A percentile compares a stretch with the other conserved stretches of the same genome.
phyloP scores from a whole-genome alignment of 495 filamentous ascomycete genomes.

The Neurospora africana region DNA sequence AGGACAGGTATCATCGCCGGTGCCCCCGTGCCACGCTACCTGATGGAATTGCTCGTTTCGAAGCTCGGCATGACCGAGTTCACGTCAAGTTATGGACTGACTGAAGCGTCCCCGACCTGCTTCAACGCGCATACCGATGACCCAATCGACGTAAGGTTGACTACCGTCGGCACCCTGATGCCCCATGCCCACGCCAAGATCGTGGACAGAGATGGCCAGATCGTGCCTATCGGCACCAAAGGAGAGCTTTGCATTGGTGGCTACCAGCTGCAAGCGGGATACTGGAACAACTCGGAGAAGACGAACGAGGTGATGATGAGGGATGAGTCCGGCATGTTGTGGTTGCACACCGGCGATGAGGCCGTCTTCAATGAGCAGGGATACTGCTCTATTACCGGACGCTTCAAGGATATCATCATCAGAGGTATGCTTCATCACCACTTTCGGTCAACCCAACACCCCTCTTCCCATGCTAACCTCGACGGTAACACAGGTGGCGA shows the following conservation, averaged over 20 bases:
- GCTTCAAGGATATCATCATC: conserved; percentile 59
- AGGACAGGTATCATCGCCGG: conserved; percentile 63
- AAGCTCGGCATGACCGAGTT: conserved; percentile 58
- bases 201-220: conserved; percentile 45
- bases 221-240: conserved; percentile 46
- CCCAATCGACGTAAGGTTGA: conserved; percentile 45
- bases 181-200: conserved; percentile 61
- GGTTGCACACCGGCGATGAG: conserved; percentile 63
- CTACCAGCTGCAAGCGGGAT: conserved; percentile 57
- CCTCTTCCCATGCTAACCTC: background rate
- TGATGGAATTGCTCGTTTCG: conserved; percentile 52
- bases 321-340: conserved; percentile 48
- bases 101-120: conserved; percentile 59
- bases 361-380: conserved; percentile 54
- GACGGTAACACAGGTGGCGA: conserved; percentile 32
- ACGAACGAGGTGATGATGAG: conserved; percentile 50
- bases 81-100: conserved; percentile 62
- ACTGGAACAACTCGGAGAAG: conserved; percentile 62
- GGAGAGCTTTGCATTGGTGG: conserved; percentile 62
- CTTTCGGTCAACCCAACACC: background rate
- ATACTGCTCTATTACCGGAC: conserved; percentile 52
- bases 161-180: conserved; percentile 56
- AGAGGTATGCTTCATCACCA: conserved; percentile 23
- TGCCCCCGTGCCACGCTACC: conserved; percentile 50
- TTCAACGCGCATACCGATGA: conserved; percentile 62